phyloP scores from a whole-genome alignment of 2,329 filamentous ascomycete species.

The Aureobasidium zeae region DNA sequence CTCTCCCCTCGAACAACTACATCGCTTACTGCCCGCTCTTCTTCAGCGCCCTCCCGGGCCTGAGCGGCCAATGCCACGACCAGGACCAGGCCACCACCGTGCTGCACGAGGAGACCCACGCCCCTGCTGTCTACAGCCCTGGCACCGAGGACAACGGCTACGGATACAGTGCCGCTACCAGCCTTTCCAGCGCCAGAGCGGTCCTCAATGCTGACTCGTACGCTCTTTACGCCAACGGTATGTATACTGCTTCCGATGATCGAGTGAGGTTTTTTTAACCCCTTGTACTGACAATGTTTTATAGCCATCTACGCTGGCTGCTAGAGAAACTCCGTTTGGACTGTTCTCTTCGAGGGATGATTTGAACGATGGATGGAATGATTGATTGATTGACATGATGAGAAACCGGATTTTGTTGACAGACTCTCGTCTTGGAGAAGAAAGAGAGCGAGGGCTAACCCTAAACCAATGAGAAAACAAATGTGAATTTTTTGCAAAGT shows the following conservation, averaged over 20 bases:
- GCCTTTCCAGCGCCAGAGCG: slow-evolving; percentile 42
- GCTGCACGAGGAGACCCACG: slow-evolving; percentile 58
- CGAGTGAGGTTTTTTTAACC: neutral
- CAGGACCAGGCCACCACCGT: slow-evolving; percentile 58
- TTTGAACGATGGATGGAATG: no score
- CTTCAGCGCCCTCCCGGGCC: slow-evolving; percentile 45
- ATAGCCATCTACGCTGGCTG: slow-evolving; percentile 12
- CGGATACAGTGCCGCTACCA: slow-evolving; percentile 43
- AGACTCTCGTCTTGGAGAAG: no score
- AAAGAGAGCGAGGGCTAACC: no score
- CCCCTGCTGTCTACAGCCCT: slow-evolving; percentile 43
- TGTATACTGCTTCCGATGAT: slow-evolving; percentile 10
- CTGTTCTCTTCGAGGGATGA: no score
- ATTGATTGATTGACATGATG: no score
- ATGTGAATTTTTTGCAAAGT: no score
- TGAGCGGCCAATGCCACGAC: slow-evolving; percentile 46
- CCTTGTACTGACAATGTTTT: neutral
- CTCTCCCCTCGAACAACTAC: slow-evolving; percentile 43
- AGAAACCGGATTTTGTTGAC: no score
- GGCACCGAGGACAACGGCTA: slow-evolving; percentile 52
- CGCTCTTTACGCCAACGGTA: slow-evolving; percentile 45
- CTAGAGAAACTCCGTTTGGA: no score
- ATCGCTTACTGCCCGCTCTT: slow-evolving; percentile 55
- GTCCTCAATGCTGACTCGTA: slow-evolving; percentile 57
- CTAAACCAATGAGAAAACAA: no score